These are phyloP conservation scores for Cryptosporidium xiaoi DNA, from an alignment of 169 alveolate species.

Conservation along the genomic window DNA sequence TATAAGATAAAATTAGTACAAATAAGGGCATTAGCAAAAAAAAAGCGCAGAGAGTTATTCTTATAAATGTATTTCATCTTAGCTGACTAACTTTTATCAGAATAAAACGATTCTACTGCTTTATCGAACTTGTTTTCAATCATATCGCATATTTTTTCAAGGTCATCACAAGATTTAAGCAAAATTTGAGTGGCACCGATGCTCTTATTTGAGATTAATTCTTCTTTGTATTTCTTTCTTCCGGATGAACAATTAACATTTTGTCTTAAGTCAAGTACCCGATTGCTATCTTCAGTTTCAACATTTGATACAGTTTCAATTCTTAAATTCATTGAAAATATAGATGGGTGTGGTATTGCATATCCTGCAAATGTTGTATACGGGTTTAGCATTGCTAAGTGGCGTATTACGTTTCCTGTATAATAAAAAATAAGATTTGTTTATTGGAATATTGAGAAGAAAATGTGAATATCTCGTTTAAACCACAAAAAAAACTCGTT, in stretches of 20 bases:
- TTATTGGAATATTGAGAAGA: background rate
- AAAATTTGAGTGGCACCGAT: conserved; percentile 29
- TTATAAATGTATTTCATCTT: no score
- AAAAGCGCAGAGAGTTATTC: no score
- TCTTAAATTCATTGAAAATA: conserved; percentile 52
- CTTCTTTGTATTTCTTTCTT: background rate
- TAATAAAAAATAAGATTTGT: background rate
- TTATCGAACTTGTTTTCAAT: conserved; percentile 52
- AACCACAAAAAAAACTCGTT: background rate
- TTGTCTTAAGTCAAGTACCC: conserved; percentile 2
- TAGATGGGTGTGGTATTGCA: conserved; percentile 75
- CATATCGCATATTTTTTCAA: conserved; percentile 25
- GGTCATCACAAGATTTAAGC: conserved; percentile 55
- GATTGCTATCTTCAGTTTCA: conserved; percentile 21
- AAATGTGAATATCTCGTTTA: background rate
- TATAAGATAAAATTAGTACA: background rate
- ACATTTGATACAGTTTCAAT: conserved; percentile 64
- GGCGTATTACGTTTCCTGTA: conserved; percentile 61
- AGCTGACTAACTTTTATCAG: background rate
- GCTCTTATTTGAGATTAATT: background rate
- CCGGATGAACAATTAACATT: background rate
- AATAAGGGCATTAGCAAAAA: no score
- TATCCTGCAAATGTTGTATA: conserved; percentile 71
- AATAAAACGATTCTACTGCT: conserved; percentile 11
- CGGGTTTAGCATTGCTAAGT: conserved; percentile 70